Percentiles rank a stretch among this genome's conserved stretches.
Evolutionary conservation across 1,284 basidiomycete genomes (phyloP).

Genomic region (Ustilago nuda): DNA sequence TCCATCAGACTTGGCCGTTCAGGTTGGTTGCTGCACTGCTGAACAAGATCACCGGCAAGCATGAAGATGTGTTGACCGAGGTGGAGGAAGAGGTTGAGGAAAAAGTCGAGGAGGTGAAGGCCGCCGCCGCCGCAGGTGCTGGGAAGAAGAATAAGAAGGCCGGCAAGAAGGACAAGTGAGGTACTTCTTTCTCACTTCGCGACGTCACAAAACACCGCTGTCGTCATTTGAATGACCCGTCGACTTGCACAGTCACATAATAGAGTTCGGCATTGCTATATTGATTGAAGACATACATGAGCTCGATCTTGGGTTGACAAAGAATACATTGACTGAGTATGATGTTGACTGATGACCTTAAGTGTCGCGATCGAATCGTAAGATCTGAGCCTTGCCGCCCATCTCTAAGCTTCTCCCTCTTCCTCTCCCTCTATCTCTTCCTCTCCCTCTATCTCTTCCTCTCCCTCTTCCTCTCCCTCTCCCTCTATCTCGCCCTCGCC

Average conservation of each 20-base stretch:
- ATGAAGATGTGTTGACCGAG: conserved; percentile 32
- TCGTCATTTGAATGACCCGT: background rate
- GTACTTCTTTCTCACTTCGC: background rate
- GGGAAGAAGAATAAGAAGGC: conserved; percentile 15
- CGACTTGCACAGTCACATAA: background rate
- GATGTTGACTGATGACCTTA: background rate
- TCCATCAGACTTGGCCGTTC: conserved; percentile 51
- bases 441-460: no score
- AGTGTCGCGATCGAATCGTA: background rate
- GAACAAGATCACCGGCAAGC: conserved; percentile 26
- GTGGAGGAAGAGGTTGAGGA: conserved; percentile 19
- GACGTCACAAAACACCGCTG: background rate
- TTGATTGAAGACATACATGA: background rate
- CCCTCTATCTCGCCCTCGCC: background rate
- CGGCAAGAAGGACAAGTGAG: conserved; percentile 32
- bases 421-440: no score
- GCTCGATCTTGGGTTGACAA: background rate
- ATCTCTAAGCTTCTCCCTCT: background rate
- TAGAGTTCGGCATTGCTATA: background rate
- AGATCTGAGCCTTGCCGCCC: background rate
- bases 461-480: background rate
- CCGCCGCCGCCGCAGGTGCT: background rate
- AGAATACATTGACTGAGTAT: background rate
- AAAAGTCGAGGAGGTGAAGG: background rate
- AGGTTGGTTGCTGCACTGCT: conserved; percentile 29